phyloP scores from a whole-genome alignment of 768 basidiomycete species.

The Podaxis sp. region DNA sequence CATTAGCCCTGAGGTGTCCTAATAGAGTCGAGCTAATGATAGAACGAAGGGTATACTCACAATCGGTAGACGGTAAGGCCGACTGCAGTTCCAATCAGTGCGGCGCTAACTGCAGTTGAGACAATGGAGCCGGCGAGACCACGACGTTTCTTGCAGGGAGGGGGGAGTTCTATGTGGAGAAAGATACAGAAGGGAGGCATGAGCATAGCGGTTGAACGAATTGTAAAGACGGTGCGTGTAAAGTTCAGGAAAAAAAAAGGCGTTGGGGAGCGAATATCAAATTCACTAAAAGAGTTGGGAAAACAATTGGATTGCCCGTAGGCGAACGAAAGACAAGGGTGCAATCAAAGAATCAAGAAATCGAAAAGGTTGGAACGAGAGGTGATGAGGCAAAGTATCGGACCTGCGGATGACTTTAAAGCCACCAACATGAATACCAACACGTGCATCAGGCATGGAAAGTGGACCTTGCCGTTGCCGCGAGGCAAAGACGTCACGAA shows the following conservation, averaged over 20 bases:
- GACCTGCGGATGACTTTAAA: constrained; percentile 6
- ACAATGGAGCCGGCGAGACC: constrained; percentile 82
- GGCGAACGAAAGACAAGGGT: constrained; percentile 15
- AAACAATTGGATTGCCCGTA: constrained; percentile 9
- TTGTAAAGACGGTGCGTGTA: background rate
- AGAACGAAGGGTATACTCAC: constrained; percentile 40
- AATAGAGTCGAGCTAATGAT: background rate
- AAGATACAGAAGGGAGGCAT: constrained; percentile 41
- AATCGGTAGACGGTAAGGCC: constrained; percentile 85
- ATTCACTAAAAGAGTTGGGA: constrained; percentile 12
- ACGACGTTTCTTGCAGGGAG: constrained; percentile 76
- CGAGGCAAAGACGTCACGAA: constrained; percentile 6
- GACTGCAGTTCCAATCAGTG: constrained; percentile 83
- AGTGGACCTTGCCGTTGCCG: background rate
- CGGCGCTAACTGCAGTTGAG: constrained; percentile 81
- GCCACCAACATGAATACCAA: background rate
- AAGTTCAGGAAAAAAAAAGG: constrained; percentile 20
- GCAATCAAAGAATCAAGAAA: background rate
- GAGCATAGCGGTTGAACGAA: constrained; percentile 20
- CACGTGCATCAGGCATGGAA: constrained; percentile 12
- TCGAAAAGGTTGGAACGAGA: constrained; percentile 4
- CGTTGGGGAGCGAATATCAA: constrained; percentile 15
- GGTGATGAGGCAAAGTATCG: background rate
- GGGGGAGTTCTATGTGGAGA: constrained; percentile 67
- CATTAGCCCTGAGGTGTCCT: background rate